Base-by-base conservation (phyloP, 2,329 filamentous ascomycete species). In the Ophioceras dolichostomum region DNA sequence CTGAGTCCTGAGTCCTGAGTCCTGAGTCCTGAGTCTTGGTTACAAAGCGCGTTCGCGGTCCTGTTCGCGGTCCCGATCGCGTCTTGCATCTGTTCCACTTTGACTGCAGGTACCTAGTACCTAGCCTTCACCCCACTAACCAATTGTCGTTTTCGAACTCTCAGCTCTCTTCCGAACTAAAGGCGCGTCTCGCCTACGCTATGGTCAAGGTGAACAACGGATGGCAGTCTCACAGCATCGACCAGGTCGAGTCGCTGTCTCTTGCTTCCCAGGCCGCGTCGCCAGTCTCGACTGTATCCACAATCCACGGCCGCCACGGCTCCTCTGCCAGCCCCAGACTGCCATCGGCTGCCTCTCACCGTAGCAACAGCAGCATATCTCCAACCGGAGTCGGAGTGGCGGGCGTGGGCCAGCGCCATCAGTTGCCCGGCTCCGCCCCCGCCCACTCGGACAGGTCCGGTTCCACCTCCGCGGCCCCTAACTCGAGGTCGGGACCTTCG, bases 151-250 rank as follows among this genome's bases (percentile, higher is more conserved):
- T n/a, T n/a, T n/a, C n/a, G n/a, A n/a, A n/a, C n/a, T n/a, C 7
- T 6, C 54, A 87, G 82, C 63, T 85, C 38, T 86, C 84, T 29
- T 74, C 79, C 38, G 83, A 89, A 52, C 70, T 96, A 37, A 82
- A 80, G 53, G 79, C 86, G 36, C 82, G 86, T 49, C 70, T 96
- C 20, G 85, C 86, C 6, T 95, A 95, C 57, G 89, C 89, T 45
- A 91, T 94, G 73, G 73, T 93, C 53, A 95, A 94, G 58, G 83
- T 95, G 29, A 85, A 86, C 54, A 79, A 93, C 52, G 86, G 85
- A 41, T 91, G 87, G 81, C 83, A 94, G 58, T 72, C 79, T 35
- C 77, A 81, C 44, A 77, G 76, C 14, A 75, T 91, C 40, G 78
- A 82, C 39, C 83, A 89, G 57, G 73, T 89, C 21, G 85, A 89